phyloP scores from a whole-genome alignment of 176 grass and related monocot genomes.

The Raddia distichophylla region DNA sequence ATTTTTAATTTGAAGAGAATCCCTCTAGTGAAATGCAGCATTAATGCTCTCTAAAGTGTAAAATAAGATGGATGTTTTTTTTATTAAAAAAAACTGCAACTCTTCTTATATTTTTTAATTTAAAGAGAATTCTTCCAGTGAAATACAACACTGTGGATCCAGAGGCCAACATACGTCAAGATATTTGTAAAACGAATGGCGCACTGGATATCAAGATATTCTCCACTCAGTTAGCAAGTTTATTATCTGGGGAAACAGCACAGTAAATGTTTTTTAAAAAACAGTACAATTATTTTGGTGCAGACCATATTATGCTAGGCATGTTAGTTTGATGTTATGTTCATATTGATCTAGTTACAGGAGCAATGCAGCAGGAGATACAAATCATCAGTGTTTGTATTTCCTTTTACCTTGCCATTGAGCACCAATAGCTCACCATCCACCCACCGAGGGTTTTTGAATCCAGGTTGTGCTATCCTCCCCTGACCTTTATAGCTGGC shows the following conservation, averaged over 20 bases:
- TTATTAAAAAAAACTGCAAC: neutral
- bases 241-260: neutral
- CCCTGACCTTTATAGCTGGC: conserved; percentile 87
- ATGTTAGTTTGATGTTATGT: neutral
- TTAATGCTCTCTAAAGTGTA: neutral
- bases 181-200: neutral
- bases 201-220: neutral
- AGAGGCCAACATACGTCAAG: neutral
- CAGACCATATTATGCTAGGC: neutral
- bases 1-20: neutral
- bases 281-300: neutral
- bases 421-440: conserved; percentile 86
- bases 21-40: neutral
- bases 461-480: conserved; percentile 92
- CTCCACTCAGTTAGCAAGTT: neutral
- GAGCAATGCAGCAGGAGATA: neutral
- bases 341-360: conserved; percentile 13
- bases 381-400: conserved; percentile 5
- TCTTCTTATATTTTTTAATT: neutral
- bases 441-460: conserved; percentile 94
- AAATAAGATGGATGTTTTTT: neutral
- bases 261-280: neutral
- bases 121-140: neutral
- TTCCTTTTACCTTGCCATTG: conserved; percentile 87
- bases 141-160: neutral